Evolutionary conservation across 2,329 filamentous ascomycete species (phyloP), one percentile per base, ranked within the genome.

Genomic region (Xylariaceae sp.): DNA sequence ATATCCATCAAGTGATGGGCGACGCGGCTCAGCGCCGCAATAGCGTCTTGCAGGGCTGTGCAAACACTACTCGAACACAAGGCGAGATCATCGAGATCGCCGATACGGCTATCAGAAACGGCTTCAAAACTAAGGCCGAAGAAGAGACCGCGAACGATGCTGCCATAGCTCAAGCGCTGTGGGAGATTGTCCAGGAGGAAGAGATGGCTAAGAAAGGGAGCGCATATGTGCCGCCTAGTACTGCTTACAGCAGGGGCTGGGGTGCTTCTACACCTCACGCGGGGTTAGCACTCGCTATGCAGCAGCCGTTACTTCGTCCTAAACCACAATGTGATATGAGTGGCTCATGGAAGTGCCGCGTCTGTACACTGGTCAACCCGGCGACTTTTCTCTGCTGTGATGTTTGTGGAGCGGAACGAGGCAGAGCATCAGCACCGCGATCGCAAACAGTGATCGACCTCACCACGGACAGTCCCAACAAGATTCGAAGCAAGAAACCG

Each of bases 111-210:
- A 85, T 84, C 4, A 79, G 79, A 58, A 88, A 88, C 64, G 90
- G 91, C 0, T 93, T 95, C 76, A 83, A 82, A 61, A 97, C 92
- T 0, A 84, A 89, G 68, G 91, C 90, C 0, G 90, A 95, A 65
- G 89, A 95, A 71, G 91, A 96, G 57, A 88, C 92, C 66, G 92
- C 91, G 2, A 95, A 96, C 67, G 90, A 96, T 58, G 81, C 84
- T 23, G 92, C 92, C 4, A 96, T 96, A 62, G 86, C 91, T 56
- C 86, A 92, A 69, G 92, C 92, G 0, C 78, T 95, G 37, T 92
- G 90, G 77, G 92, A 97, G 68, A 78, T 96, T 15, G 88, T 94
- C 30, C 88, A 95, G 70, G 86, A 96, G 70, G 92, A 96, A 62
- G 83, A 88, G 62, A 75, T 73, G 62, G 69, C 69, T 45, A 80